phyloP scores from a whole-genome alignment of 768 basidiomycete genomes.

The Trametopsis cervina region DNA sequence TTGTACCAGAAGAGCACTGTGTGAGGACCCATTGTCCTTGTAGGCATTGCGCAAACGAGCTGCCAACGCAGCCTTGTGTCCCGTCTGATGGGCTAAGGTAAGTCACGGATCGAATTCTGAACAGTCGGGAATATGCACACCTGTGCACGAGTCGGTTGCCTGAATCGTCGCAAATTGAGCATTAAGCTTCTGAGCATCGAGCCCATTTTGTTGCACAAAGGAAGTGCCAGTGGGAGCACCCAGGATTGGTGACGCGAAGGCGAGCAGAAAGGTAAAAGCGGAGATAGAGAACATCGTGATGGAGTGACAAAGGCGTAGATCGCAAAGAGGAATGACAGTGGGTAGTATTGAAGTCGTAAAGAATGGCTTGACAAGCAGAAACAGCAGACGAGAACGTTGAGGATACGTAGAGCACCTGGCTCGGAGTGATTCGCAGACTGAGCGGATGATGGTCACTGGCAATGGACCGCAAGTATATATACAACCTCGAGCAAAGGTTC shows the following conservation, averaged over 20 bases:
- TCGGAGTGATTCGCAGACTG: neutral
- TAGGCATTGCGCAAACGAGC: slow-evolving; percentile 35
- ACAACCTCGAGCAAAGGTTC: neutral
- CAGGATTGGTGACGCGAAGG: slow-evolving; percentile 7
- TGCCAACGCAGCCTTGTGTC: slow-evolving; percentile 30
- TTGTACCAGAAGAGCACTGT: slow-evolving; percentile 23
- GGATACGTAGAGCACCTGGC: neutral
- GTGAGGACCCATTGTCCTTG: slow-evolving; percentile 27
- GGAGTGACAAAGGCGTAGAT: neutral
- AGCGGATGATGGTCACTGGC: neutral
- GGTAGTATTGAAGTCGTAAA: neutral
- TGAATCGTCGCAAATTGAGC: slow-evolving; percentile 26
- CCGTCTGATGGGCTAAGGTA: too few relatives aligned
- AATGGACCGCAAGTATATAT: neutral
- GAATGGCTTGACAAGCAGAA: neutral
- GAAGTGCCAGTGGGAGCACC: slow-evolving; percentile 11
- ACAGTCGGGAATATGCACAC: slow-evolving; percentile 14
- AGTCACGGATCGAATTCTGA: too few relatives aligned
- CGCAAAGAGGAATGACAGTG: neutral
- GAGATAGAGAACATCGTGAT: neutral
- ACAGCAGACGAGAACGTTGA: neutral
- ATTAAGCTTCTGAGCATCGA: slow-evolving; percentile 32
- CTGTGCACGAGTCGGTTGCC: slow-evolving; percentile 23
- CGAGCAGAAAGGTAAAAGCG: slow-evolving; percentile 7
- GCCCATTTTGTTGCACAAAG: slow-evolving; percentile 26